A percentile compares a stretch with the other conserved stretches of the same genome.
Conservation (phyloP, 176 grass and related monocot species). For the Zoysia pacifica region DNA sequence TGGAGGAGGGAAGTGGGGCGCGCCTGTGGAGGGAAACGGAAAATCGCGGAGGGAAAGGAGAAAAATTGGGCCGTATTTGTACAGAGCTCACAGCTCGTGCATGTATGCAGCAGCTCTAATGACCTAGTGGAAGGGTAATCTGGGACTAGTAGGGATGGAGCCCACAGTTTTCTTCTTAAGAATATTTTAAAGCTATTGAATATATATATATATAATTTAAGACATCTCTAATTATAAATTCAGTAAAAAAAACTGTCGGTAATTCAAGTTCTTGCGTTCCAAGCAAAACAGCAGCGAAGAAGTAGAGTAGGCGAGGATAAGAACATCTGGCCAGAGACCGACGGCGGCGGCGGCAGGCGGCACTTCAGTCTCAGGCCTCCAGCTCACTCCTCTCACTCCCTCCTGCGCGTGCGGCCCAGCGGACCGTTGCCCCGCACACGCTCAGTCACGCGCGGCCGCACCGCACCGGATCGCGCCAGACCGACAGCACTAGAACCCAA, state of each 20-base stretch:
- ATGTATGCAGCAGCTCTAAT: background rate
- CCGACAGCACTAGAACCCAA: constrained; percentile 35
- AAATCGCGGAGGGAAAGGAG: constrained; percentile 43
- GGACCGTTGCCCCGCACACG: constrained; percentile 15
- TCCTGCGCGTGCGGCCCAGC: background rate
- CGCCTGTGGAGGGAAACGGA: constrained; percentile 50
- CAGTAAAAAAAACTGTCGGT: background rate
- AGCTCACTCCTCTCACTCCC: background rate
- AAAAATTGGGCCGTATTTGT: constrained; percentile 6
- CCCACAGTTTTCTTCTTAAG: background rate
- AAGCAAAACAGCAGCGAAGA: background rate
- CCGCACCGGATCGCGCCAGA: constrained; percentile 12
- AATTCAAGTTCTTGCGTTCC: background rate
- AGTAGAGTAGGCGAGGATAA: background rate
- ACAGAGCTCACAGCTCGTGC: background rate
- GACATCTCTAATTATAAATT: background rate
- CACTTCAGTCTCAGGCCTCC: background rate
- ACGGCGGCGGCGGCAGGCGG: background rate
- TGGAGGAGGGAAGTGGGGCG: constrained; percentile 33
- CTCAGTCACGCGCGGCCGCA: constrained; percentile 8
- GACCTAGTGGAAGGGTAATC: background rate
- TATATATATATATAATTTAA: background rate
- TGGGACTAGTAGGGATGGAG: background rate
- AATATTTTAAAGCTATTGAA: too few relatives aligned
- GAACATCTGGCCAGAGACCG: background rate